Conservation (phyloP, 345 rosid genomes). For the Eucalyptus leucophloia region DNA sequence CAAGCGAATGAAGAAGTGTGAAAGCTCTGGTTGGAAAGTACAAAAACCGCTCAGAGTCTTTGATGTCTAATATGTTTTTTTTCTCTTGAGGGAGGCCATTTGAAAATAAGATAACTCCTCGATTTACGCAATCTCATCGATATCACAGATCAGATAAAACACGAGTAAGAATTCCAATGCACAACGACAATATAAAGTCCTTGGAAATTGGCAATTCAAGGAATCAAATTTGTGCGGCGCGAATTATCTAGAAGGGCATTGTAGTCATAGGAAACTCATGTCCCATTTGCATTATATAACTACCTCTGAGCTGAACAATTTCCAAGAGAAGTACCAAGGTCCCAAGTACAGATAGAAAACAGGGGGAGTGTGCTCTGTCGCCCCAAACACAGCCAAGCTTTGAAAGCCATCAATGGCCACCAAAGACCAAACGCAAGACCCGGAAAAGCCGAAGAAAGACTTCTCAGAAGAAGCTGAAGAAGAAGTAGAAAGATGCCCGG, state of each 20-base stretch:
- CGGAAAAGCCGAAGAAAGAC: not conserved
- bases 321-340: not conserved
- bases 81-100: not conserved
- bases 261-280: not conserved
- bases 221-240: not conserved
- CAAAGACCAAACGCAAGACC: not conserved
- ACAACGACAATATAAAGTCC: not conserved
- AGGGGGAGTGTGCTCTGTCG: not conserved
- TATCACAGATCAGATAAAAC: not conserved
- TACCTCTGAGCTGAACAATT: not conserved
- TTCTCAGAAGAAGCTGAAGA: not conserved
- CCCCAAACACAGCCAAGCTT: not conserved
- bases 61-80: not conserved
- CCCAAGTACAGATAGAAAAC: not conserved
- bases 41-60: not conserved
- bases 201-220: not conserved
- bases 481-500: constrained; percentile 31
- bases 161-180: not conserved
- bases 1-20: not conserved
- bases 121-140: not conserved
- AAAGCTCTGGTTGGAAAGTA: not conserved
- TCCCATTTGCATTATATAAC: not conserved
- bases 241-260: not conserved
- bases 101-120: not conserved
- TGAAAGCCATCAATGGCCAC: not conserved